Evolutionary conservation across 2,329 filamentous ascomycete genomes (phyloP), one percentile per base, ranked within the genome.

Genomic region (Microsporum audouinii): DNA sequence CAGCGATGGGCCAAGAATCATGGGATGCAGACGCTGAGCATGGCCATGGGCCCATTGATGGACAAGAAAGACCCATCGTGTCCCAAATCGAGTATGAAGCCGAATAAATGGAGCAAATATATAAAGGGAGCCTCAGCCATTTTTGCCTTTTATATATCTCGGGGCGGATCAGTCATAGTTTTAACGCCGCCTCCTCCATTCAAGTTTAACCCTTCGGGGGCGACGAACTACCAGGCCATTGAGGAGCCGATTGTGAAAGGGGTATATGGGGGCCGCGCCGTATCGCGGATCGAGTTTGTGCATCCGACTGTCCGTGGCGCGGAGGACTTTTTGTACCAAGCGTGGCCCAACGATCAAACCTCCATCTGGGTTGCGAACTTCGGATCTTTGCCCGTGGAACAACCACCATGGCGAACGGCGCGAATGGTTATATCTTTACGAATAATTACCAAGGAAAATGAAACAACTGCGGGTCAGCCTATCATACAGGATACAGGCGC

Each of bases 241-340:
- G 68, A 71, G 61, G 67, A 68, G 59, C 68, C 67, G 43, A 66
- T 71, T 59, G 61, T 71, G 57, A 67, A 68, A 63, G 63, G 63
- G 56, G 62, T 39, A 39, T 53, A 65, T 29, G 64, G 62, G 14
- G 49, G 23, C 38, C 10, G 56, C 29, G 58, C 61, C 36, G 58
- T 64, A 27, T 60, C 63, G 14, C 65, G 63, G 41, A 69, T 71
- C 51, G 63, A 69, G 36, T 62, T 69, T 59, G 68, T 67, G 49
- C 67, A 71, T 63, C 68, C 67, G 23, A 65, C 47, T n/a, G 63
- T 70, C 33, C 53, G 59, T 59, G 67, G 63, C 17, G 67, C 65
- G 39, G 64, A 67, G 53, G 62, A 67, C 39, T 70, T 69, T 61
- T 59, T 41, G 27, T 70, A 71, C 61, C 65, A 69, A 61, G 59